Conservation (phyloP, 2,329 filamentous ascomycete genomes). For the Annulohypoxylon truncatum region DNA sequence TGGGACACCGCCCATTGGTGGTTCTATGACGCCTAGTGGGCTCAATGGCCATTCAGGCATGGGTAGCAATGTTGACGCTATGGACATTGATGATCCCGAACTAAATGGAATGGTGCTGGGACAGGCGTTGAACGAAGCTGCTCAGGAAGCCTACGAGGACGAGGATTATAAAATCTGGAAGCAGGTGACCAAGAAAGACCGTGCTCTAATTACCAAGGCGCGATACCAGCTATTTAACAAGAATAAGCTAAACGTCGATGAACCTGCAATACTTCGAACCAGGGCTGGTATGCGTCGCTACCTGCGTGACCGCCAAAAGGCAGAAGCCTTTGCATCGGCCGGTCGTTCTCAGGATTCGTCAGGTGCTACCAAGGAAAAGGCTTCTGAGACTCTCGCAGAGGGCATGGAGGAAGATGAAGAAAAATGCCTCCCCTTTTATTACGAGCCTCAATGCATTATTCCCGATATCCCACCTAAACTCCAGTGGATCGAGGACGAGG, state of each 20-base stretch:
- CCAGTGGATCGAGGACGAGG: constrained; percentile 88
- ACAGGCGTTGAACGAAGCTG: constrained; percentile 72
- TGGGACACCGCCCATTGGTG: constrained; percentile 80
- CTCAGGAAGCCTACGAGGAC: constrained; percentile 84
- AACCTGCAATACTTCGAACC: constrained; percentile 84
- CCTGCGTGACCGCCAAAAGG: constrained; percentile 80
- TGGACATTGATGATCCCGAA: constrained; percentile 86
- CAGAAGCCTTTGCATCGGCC: constrained; percentile 61
- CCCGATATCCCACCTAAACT: constrained; percentile 84
- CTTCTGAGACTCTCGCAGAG: constrained; percentile 85
- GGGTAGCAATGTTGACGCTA: constrained; percentile 81
- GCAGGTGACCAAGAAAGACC: constrained; percentile 96
- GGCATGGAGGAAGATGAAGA: constrained; percentile 93
- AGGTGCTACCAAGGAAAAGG: constrained; percentile 62
- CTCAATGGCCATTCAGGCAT: constrained; percentile 73
- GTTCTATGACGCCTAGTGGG: constrained; percentile 80
- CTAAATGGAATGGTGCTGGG: constrained; percentile 73
- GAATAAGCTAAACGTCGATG: constrained; percentile 85
- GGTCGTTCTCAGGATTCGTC: constrained; percentile 57
- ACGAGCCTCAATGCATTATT: constrained; percentile 85
- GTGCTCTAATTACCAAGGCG: constrained; percentile 86
- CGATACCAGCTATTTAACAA: constrained; percentile 87
- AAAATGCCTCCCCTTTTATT: constrained; percentile 90
- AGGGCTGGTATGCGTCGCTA: constrained; percentile 92
- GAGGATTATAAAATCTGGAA: constrained; percentile 99